Evolutionary conservation across 306 rosid species (phyloP).

Genomic region (Comarum palustre): DNA sequence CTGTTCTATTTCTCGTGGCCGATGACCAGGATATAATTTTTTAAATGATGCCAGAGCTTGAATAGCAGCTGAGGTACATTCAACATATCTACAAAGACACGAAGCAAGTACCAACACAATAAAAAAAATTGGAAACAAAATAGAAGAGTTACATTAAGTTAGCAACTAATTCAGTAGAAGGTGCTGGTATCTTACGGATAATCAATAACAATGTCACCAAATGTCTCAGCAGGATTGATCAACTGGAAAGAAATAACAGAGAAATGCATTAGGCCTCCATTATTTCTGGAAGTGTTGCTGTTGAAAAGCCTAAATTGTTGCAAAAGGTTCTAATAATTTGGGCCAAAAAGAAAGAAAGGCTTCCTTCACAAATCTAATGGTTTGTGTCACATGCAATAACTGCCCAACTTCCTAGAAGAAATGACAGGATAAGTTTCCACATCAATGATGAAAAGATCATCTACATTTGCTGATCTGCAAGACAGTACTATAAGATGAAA

Average conservation of each 20-base stretch:
- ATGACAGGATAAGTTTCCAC: not conserved
- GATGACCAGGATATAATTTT: conserved; percentile 61
- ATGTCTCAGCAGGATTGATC: conserved; percentile 91
- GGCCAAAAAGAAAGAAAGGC: not conserved
- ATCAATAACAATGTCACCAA: conserved; percentile 95
- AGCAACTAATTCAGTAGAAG: conserved; percentile 27
- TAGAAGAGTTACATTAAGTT: not conserved
- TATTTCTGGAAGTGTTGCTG: conserved; percentile 2
- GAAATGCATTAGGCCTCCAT: conserved; percentile 12
- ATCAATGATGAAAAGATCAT: not conserved
- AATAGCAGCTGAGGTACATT: conserved; percentile 83
- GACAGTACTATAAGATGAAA: not conserved
- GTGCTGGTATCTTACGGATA: conserved; percentile 66
- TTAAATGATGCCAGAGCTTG: conserved; percentile 64
- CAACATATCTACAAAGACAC: conserved; percentile 60
- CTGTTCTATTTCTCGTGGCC: conserved; percentile 54
- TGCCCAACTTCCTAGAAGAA: not conserved
- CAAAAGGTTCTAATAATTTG: not conserved
- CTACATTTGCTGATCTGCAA: not conserved
- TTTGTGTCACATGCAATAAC: not conserved
- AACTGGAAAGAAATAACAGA: conserved; percentile 48
- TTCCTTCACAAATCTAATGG: not conserved
- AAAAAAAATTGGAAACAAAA: not conserved
- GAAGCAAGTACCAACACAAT: not conserved
- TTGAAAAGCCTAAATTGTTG: not conserved